Evolutionary conservation across 495 filamentous ascomycete species (phyloP), one percentile per base, ranked within the genome.

Genomic region (Bryoglossum gracile): DNA sequence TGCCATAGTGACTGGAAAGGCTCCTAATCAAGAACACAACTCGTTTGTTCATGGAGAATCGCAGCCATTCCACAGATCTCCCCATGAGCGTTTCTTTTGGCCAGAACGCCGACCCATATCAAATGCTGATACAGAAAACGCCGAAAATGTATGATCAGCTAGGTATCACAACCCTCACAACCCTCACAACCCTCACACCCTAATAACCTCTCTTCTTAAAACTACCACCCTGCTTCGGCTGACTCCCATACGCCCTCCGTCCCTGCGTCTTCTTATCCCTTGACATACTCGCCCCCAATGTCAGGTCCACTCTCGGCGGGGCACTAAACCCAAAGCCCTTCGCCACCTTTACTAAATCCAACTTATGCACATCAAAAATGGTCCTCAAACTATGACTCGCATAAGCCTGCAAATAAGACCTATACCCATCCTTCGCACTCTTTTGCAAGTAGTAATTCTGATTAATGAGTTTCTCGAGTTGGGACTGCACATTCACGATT

Each of bases 381-480:
- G 86, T 85, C 25, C 91, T 81, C 41, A 96, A 75, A 48, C 81
- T 85, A 66, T 98, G 92, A 22, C 84, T 89, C 14, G 91, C 89
- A 53, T 98, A 98, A 0, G 92, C 92, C 56, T 95, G 86, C 11
- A 98, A 77, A 62, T 98, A 98, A 10, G 86, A 86, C 24, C 84
- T 77, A 55, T 79, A 82, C 3, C 77, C 78, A 42, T 82, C 78
- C 64, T 81, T 81, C 21, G 78, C 78, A 45, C 72, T 75, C 76
- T 94, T 89, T 68, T 96, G 91, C 22, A 98, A 73, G 62, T 95
- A 96, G 71, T 96, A 98, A 65, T 98, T 96, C 62, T 90, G 83
- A 10, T 80, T 77, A 52, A 98, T 94, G 42, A 96, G 74, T 62
- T 89, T 89, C 74, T 97, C 91, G 2, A 97, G 77, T 65, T 97